Base-by-base conservation (phyloP, 805 yeast genomes). In the Candida nitratophila region DNA sequence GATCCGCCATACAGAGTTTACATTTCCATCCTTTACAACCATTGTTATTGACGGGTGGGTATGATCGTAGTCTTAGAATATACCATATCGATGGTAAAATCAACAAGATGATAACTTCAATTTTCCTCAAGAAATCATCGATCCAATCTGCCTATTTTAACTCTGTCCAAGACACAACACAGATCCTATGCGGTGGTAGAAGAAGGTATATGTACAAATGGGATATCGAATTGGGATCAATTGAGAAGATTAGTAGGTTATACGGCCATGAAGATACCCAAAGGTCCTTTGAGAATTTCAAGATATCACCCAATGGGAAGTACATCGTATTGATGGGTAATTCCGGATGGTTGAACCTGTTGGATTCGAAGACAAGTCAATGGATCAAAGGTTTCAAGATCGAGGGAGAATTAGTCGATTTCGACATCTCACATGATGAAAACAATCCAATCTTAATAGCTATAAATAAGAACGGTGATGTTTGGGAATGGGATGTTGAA, bases 211-310 rank as follows among this genome's bases (percentile, higher is more conserved):
- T 93, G 87, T 87, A 85, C 65, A 81, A 88, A 40, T 90, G 98
- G 96, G 90, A 89, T 62, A 70, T 93, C 41, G 60, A 62, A 43
- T 50, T 47, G 43, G 77, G 79, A 15, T 67, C 75, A 1, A 79
- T 89, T 37, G 96, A 89, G 51, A 93, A 90, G 65, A 79, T 93
- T 35, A 78, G 86, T 43, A 78, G 96, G 63, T 66, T 91, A 73
- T 91, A 90, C 60, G 99, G 99, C 4, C 96, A 90, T 57, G 96
- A 87, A 57, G 68, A 74, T 31, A 78, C 83, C 31, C 98, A 91
- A 68, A 76, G 77, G 52, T 82, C 95, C 10, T 87, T 89, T 73
- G 99, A 93, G 62, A 75, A 83, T 54, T 91, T 93, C 65, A 80
- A 81, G 57, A 48, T 86, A 16, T 85, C 93, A 21, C 83, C 83